phyloP scores from a whole-genome alignment of 495 filamentous ascomycete genomes.

The Xylaria telfairii region DNA sequence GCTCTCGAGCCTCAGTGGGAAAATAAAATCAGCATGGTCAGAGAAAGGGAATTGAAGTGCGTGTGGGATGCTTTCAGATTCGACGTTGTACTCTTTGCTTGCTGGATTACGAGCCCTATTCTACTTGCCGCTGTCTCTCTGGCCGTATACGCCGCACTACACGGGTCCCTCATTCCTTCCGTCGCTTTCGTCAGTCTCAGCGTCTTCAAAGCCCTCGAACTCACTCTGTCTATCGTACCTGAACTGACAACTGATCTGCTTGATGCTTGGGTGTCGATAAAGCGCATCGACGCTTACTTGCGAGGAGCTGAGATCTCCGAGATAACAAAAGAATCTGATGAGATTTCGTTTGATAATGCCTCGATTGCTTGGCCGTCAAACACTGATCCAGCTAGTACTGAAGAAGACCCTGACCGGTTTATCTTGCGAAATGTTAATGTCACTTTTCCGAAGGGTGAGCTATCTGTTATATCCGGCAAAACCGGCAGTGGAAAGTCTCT shows the following conservation, averaged over 20 bases:
- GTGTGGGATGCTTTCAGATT: conserved; percentile 70
- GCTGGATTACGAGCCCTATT: conserved; percentile 79
- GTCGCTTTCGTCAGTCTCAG: conserved; percentile 83
- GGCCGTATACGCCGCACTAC: conserved; percentile 67
- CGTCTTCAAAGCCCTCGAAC: conserved; percentile 74
- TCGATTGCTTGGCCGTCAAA: conserved; percentile 79
- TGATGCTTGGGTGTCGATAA: conserved; percentile 76
- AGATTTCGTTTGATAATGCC: conserved; percentile 70
- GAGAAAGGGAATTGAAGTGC: conserved; percentile 68
- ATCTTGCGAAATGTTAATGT: conserved; percentile 67
- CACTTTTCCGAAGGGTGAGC: conserved; percentile 67
- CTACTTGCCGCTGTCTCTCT: conserved; percentile 75
- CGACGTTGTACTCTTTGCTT: conserved; percentile 62
- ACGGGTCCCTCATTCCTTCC: conserved; percentile 70
- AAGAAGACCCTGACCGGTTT: conserved; percentile 62
- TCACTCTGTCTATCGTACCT: conserved; percentile 71
- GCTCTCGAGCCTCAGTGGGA: conserved; percentile 84
- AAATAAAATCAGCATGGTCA: conserved; percentile 67
- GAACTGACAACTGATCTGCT: conserved; percentile 72
- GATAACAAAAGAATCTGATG: conserved; percentile 60
- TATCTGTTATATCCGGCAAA: conserved; percentile 74
- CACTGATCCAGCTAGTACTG: conserved; percentile 39
- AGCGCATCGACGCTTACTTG: conserved; percentile 77
- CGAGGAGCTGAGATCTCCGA: conserved; percentile 67
- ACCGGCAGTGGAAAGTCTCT: conserved; percentile 74